Evolutionary conservation across 495 filamentous ascomycete species (phyloP), one percentile per base, ranked within the genome.

Genomic region (Bacidia gigantensis): DNA sequence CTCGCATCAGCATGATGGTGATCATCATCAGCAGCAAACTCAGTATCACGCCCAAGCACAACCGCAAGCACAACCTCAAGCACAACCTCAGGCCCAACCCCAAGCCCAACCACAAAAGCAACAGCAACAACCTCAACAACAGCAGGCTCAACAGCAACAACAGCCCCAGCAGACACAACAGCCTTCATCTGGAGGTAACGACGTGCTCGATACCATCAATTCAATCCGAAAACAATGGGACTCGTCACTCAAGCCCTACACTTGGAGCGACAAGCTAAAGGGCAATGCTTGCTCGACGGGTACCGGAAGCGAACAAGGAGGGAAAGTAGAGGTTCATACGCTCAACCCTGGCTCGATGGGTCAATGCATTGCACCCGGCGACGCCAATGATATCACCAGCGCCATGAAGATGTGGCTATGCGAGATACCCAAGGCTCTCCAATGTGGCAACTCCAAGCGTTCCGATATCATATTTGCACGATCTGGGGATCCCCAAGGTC

Each of bases 281-380:
- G 42, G 2, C 5, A 56, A 56, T 42, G 38, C 54, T 14, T 32
- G 20, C 17, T 42, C 50, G 26, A 56, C 54, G 17, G 7, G 14
- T 22, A 5, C 5, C 14, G 14, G 12, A n/a, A 44, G 20, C 20
- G 41, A 44, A 22, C 14, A n/a, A 17, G 20, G 20, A 44, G 47
- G 25, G 0, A 51, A 39, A 3, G 12, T 11, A 21, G 46, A 51
- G 48, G 49, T 26, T 0, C 54, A 56, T 18, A 46, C 50, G 48
- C 48, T 56, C 23, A 51, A 51, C 26, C 1, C 39, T 23, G 54
- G 54, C 21, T 58, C 56, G 7, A 42, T 43, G 10, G 56, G 32
- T 25, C 56, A 58, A 52, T 54, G 52, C 48, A 58, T 58, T 11
- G 56, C 56, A 11, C 26, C 54, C 11, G 20, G 46, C 43, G 22